Conservation (phyloP, 2,329 filamentous ascomycete species). For the Herpotrichia juniperi region DNA sequence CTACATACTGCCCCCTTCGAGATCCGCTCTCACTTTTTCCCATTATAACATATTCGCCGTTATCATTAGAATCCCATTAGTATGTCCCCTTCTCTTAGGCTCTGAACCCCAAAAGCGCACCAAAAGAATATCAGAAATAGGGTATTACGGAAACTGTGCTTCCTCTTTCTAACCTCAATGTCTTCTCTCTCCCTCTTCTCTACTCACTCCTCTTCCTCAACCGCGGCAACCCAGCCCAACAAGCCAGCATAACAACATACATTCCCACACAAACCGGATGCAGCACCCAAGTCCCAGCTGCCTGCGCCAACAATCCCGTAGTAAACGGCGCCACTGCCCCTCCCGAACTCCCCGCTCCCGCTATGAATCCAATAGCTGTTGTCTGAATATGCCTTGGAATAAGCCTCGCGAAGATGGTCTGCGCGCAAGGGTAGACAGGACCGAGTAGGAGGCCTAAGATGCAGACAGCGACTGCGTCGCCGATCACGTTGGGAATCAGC, state of each 20-base stretch:
- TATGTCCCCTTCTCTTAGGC: too few species aligned
- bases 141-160: neutral
- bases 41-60: too few species aligned
- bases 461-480: conserved; percentile 54
- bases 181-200: neutral
- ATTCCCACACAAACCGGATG: conserved; percentile 70
- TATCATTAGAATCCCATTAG: too few species aligned
- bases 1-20: too few species aligned
- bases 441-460: conserved; percentile 78
- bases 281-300: conserved; percentile 67
- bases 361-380: conserved; percentile 70
- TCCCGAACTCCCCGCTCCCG: conserved; percentile 71
- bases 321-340: conserved; percentile 71
- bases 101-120: too few species aligned
- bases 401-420: conserved; percentile 66
- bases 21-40: too few species aligned
- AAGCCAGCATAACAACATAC: conserved; percentile 68
- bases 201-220: conserved; percentile 67
- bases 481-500: conserved; percentile 73
- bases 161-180: neutral
- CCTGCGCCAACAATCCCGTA: conserved; percentile 68
- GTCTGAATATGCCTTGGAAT: conserved; percentile 66
- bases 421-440: conserved; percentile 78
- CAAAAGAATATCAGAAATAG: neutral
- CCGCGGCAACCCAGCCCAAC: conserved; percentile 67